Evolutionary conservation across 2,329 filamentous ascomycete genomes (phyloP).

Genomic region (Zopfia rhizophila): DNA sequence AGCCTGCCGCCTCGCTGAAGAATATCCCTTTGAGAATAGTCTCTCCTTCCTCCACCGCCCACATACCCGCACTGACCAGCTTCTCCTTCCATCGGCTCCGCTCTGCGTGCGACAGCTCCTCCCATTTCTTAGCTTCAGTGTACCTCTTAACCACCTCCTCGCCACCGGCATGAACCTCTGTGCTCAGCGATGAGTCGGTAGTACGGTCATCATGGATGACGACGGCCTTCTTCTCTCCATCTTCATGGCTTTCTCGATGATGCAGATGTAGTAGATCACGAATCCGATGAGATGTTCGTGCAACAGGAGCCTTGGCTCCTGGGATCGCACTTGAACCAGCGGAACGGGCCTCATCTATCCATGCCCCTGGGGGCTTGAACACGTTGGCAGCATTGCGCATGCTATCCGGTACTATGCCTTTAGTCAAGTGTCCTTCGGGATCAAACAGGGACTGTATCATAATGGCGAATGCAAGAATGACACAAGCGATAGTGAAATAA

Average conservation of each 20-base stretch:
- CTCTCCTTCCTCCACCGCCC: conserved; percentile 83
- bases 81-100: conserved; percentile 74
- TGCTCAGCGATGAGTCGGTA: conserved; percentile 50
- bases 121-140: conserved; percentile 71
- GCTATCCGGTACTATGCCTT: conserved; percentile 62
- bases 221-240: conserved; percentile 49
- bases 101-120: conserved; percentile 72
- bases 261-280: conserved; percentile 46
- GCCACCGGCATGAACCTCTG: conserved; percentile 51
- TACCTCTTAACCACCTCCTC: conserved; percentile 51
- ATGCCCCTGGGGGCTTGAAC: conserved; percentile 41
- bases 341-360: conserved; percentile 36
- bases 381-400: conserved; percentile 53
- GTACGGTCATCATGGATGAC: conserved; percentile 53
- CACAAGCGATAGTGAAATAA: conserved; percentile 65
- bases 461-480: conserved; percentile 71
- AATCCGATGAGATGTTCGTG: conserved; percentile 41
- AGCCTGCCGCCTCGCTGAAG: conserved; percentile 77
- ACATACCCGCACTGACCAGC: conserved; percentile 76
- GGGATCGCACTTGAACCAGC: conserved; percentile 27
- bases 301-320: conserved; percentile 36
- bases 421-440: conserved; percentile 58
- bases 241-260: conserved; percentile 22
- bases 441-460: conserved; percentile 70
- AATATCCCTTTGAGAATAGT: conserved; percentile 79